These are phyloP conservation scores for Starmerella bombicola DNA, from an alignment of 805 yeast species.

Conservation along the genomic window DNA sequence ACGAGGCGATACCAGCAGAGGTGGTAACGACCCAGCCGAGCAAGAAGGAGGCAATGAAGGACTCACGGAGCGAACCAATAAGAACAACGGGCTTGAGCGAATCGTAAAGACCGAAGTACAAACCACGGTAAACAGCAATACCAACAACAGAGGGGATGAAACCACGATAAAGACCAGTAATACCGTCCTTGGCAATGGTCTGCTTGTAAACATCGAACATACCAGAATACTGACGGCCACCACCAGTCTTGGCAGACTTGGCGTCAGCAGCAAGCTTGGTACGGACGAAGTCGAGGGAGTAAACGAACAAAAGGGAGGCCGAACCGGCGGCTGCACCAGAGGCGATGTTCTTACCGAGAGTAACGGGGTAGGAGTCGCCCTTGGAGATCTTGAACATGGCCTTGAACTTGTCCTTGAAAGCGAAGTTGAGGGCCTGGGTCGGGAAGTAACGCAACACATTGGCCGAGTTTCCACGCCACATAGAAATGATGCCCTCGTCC, in stretches of 20 bases:
- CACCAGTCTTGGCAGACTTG: constrained; percentile 51
- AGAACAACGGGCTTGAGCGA: constrained; percentile 83
- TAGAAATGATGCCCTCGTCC: constrained; percentile 75
- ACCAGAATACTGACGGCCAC: constrained; percentile 92
- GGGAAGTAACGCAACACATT: constrained; percentile 96
- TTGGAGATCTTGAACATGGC: constrained; percentile 84
- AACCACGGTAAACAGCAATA: constrained; percentile 94
- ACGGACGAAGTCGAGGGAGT: constrained; percentile 93
- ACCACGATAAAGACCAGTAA: constrained; percentile 96
- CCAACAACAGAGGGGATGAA: constrained; percentile 94
- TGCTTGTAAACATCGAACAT: constrained; percentile 85
- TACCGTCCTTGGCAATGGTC: constrained; percentile 86
- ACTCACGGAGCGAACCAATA: constrained; percentile 81
- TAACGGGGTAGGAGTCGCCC: constrained; percentile 70
- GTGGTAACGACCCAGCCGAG: constrained; percentile 94
- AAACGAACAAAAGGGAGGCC: constrained; percentile 74
- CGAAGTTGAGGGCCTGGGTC: constrained; percentile 92
- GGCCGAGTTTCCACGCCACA: constrained; percentile 99
- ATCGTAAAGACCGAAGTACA: constrained; percentile 92
- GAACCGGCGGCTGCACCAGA: constrained; percentile 97
- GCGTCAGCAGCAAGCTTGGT: constrained; percentile 96
- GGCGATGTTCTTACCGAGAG: constrained; percentile 92
- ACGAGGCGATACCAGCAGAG: constrained; percentile 92
- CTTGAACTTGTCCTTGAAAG: constrained; percentile 90
- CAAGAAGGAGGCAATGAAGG: constrained; percentile 82